Conservation (phyloP, 2,329 filamentous ascomycete genomes). For the Huntiella bhutanensis region DNA sequence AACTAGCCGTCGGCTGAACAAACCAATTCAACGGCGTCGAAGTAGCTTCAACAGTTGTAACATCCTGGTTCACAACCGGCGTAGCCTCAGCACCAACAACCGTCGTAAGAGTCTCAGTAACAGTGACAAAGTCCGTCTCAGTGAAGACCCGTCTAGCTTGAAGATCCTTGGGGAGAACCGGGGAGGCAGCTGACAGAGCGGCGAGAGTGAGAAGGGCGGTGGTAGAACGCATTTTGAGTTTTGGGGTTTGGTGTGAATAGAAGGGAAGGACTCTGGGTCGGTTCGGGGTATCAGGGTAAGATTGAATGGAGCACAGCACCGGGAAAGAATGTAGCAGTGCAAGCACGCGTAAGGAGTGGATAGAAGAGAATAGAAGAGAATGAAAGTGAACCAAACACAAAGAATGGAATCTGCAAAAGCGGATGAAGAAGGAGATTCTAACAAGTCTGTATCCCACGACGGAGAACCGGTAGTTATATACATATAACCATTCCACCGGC, state of each 20-base stretch:
- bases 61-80: not conserved
- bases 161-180: not conserved
- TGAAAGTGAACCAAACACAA: not conserved
- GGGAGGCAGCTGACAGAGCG: constrained; percentile 1
- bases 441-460: too few species aligned
- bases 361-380: not conserved
- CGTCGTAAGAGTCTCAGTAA: not conserved
- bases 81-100: not conserved
- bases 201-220: constrained; percentile 1
- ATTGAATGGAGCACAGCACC: not conserved
- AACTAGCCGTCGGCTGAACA: too few species aligned
- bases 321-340: not conserved
- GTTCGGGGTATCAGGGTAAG: too few species aligned
- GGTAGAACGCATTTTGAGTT: constrained; percentile 5
- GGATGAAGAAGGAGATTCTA: too few species aligned
- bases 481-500: too few species aligned
- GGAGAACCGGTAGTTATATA: too few species aligned
- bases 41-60: too few species aligned
- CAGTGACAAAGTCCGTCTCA: not conserved
- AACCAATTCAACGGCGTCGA: too few species aligned
- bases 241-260: not conserved
- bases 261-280: not conserved
- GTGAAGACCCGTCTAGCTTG: not conserved
- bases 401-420: not conserved
- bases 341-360: not conserved